Evolutionary conservation across 345 rosid species (phyloP), one percentile per base, ranked within the genome.

Genomic region (Hibiscus mutabilis): DNA sequence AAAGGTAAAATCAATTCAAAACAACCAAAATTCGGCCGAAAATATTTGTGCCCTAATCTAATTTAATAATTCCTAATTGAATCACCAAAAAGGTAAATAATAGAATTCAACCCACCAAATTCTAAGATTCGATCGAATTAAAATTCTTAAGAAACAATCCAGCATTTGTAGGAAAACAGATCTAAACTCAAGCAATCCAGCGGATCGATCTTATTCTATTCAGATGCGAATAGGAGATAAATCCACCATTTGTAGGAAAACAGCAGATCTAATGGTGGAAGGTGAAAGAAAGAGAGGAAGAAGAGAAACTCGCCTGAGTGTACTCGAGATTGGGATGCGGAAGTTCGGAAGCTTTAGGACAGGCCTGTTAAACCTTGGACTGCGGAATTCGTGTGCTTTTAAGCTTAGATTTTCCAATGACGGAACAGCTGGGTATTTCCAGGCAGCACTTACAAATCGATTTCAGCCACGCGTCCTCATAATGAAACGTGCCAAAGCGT

Each of bases 271-370:
- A 40, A 35, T 35, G 40, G 8, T 35, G 40, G 8, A 35, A 35
- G 8, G 40, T 35, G 9, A 40, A 40, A 40, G 10, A 21, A 21
- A 60, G 60, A 49, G 27, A 18, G 14, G 60, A 15, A 33, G 46
- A 61, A 47, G 69, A 33, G 37, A 25, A 72, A 72, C 69, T 33
- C 60, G 21, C 69, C 69, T 72, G 69, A 49, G 60, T 60, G 19
- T 44, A 46, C 52, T 71, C 27, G 35, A 22, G 59, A 22, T 18
- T 19, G 12, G 15, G 62, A 31, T 69, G 24, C 22, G 53, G 13
- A 11, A 44, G 13, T 22, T 65, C 19, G 16, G 6, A 59, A 58
- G 55, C 53, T 21, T 19, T 15, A 0, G 55, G 3, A 37, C 22
- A 24, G 18, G 21, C 0, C 56, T 0, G 40, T 22, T 22, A 37